Conservation (phyloP, 192 early-diverging fungal species). For the Coemansia sp. region DNA sequence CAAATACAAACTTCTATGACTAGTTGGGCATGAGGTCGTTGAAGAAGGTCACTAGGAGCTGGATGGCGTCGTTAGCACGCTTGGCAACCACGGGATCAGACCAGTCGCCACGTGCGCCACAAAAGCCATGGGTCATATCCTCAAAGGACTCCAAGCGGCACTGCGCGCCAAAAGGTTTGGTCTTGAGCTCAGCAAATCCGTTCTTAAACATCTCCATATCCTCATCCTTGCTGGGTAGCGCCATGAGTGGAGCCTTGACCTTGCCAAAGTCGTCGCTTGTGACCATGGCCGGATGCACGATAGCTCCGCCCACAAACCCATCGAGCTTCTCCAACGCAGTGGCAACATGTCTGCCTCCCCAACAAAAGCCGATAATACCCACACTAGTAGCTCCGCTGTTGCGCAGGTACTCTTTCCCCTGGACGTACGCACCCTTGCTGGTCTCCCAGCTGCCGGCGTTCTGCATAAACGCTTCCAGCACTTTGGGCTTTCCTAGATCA, state of each 20-base stretch:
- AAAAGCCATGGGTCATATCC: slow-evolving; percentile 62
- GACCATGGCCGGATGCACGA: slow-evolving; percentile 69
- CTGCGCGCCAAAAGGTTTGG: slow-evolving; percentile 56
- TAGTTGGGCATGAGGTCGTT: slow-evolving; percentile 23
- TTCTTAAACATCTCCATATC: slow-evolving; percentile 21
- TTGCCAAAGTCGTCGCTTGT: slow-evolving; percentile 53
- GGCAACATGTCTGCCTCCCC: slow-evolving; percentile 66
- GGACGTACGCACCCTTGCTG: slow-evolving; percentile 15
- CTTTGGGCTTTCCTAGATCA: slow-evolving; percentile 35
- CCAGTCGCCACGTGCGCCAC: slow-evolving; percentile 63
- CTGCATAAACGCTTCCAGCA: slow-evolving; percentile 48
- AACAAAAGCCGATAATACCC: slow-evolving; percentile 70
- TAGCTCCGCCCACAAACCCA: slow-evolving; percentile 57
- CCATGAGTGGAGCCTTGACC: slow-evolving; percentile 62
- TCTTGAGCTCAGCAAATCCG: slow-evolving; percentile 30
- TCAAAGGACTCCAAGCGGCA: slow-evolving; percentile 62
- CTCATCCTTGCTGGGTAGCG: slow-evolving; percentile 69
- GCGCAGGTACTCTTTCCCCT: slow-evolving; percentile 18
- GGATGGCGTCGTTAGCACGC: slow-evolving; percentile 59
- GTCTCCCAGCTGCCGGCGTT: slow-evolving; percentile 33
- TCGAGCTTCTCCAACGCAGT: slow-evolving; percentile 51
- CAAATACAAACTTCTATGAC: not conserved
- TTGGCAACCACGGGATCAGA: slow-evolving; percentile 41
- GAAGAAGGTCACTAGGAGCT: slow-evolving; percentile 58
- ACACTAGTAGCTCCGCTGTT: slow-evolving; percentile 56